Evolutionary conservation across 129 eudicot genomes (phyloP).

Genomic region (Smallanthus sonchifolius): DNA sequence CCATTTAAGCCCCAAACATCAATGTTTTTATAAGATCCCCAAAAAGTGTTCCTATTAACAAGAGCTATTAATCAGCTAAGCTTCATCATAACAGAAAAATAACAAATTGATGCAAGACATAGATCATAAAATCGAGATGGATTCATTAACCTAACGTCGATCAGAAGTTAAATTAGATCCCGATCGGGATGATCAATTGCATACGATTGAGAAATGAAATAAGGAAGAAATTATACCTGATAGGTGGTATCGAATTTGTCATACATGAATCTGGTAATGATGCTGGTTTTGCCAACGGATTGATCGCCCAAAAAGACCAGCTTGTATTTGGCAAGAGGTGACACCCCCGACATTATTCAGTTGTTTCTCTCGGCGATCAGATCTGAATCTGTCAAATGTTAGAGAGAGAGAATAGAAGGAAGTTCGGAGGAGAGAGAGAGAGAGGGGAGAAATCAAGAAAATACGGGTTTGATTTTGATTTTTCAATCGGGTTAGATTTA

Average conservation of each 20-base stretch:
- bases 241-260: constrained; percentile 62
- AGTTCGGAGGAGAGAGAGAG: constrained; percentile 21
- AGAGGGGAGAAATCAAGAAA: constrained; percentile 14
- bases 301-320: constrained; percentile 88
- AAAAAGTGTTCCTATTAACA: not conserved
- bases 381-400: constrained; percentile 31
- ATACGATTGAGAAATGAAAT: constrained; percentile 14
- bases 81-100: not conserved
- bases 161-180: not conserved
- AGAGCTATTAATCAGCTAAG: not conserved
- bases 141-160: not conserved
- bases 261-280: constrained; percentile 88
- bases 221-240: constrained; percentile 22
- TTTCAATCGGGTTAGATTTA: constrained; percentile 26
- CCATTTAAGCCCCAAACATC: not conserved
- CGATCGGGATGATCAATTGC: constrained; percentile 12
- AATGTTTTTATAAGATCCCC: not conserved
- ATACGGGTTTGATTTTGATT: constrained; percentile 11
- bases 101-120: constrained; percentile 3
- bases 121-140: not conserved
- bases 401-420: constrained; percentile 10
- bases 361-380: constrained; percentile 19
- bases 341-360: constrained; percentile 30
- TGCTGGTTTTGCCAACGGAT: constrained; percentile 93
- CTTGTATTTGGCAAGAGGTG: constrained; percentile 68